Base-by-base conservation (phyloP, 495 filamentous ascomycete genomes). In the Neurospora sp. region DNA sequence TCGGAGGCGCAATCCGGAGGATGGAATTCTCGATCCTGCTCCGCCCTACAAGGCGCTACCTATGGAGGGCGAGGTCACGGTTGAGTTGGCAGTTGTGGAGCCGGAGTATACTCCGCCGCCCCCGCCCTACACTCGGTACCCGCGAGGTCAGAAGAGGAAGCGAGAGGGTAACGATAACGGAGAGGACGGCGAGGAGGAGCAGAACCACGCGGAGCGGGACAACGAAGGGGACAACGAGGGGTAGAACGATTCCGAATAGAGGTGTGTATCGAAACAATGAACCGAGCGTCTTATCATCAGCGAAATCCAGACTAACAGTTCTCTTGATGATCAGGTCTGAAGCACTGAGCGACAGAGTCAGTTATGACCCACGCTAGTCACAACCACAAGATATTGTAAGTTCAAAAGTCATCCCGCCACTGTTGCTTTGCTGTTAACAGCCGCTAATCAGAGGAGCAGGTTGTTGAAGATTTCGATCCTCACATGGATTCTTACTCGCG, bases 201-300 rank as follows among this genome's bases (percentile, higher is more conserved):
- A 42, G 6, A 17, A 7, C 14, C 1, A 9, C 8, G 9, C 22
- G n/a, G n/a, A 12, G 1, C 2, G 0, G 0, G 0, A 9, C 8
- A 3, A 10, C 3, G 44, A 22, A 4, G 2, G 8, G 41, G 1
- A 17, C 16, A 6, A 8, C 8, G 41, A n/a, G 2, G 41, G 9
- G 7, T 17, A 44, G 42, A n/a, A 44, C 1, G 16, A 44, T 16
- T 17, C 14, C 5, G 12, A 17, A 3, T 42, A 42, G 40, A 17
- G 16, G 40, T 42, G 40, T 3, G 40, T 42, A 17, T 17, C 4
- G 12, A 17, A 4, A 42, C 14, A 17, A 17, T 42, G 16, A 17
- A 42, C 5, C 16, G 2, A 42, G 4, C 40, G 40, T 4, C 3
- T 41, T 16, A 14, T 16, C 0, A 41, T 16, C 12, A 14, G 1